Evolutionary conservation across 192 early-diverging fungal genomes (phyloP), one percentile per base, ranked within the genome.

Genomic region (Backusella luteola): DNA sequence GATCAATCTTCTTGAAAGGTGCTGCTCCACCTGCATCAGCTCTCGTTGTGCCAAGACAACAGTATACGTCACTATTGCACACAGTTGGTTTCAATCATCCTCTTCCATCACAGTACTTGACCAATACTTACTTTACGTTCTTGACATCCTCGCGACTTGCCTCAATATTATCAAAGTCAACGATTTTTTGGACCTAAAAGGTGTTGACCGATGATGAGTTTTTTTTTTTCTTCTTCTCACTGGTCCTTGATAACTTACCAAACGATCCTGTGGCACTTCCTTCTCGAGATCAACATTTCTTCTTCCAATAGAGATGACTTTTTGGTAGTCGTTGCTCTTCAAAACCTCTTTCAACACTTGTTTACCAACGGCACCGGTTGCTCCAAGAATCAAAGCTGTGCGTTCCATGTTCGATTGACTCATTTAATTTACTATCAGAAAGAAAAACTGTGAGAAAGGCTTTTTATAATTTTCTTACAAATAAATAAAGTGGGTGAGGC

Each of bases 161-260:
- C 14, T 89, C 87, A 12, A 90, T 76, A 53, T 94, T 90, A 23
- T 96, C 94, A 80, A 93, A 94, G 82, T 94, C 90, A 23, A 93
- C 86, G 2, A 86, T 83, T 73, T 91, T 87, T 79, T 94, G 91
- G 38, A 91, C 87, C 79, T 81, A 42, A 39, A 44, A 11, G 19
- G 12, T 36, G 14, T 12, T 34, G 8, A 32, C 9, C 38, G 11
- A 1, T 38, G 38, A 38, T 38, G 17, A 68, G 34, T 21, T 1
- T 35, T 8, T 41, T 7, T 42, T 21, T 70, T 19, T 14, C 42
- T 69, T 26, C 29, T 32, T 32, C 32, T 32, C 32, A 32, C 2
- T 32, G 32, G 2, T 32, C 32, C 32, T 36, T 63, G 1, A 34
- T 8, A 9, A 1, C n/a, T 49, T 77, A 84, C 82, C 67, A 90